Evolutionary conservation across 306 rosid genomes (phyloP).

Genomic region (Arachis hypogaea): DNA sequence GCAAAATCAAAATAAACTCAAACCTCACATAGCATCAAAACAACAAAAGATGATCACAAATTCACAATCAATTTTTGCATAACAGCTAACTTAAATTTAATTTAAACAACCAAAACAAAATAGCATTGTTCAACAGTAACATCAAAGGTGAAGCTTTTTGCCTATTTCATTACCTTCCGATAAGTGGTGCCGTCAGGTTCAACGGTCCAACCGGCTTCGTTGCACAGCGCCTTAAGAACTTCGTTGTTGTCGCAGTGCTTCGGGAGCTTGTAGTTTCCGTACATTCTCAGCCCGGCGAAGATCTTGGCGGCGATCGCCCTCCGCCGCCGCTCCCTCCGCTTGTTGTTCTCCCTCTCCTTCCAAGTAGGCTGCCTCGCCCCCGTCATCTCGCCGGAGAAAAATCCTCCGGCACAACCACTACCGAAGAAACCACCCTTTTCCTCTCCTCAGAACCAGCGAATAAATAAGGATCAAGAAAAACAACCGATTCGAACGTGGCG

Average conservation of each 20-base stretch:
- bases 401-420: slow-evolving; percentile 11
- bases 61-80: background rate
- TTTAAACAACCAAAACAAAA: background rate
- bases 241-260: slow-evolving; percentile 97
- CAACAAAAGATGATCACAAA: background rate
- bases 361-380: slow-evolving; percentile 82
- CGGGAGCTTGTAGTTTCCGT: slow-evolving; percentile 86
- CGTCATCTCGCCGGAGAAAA: slow-evolving; percentile 13
- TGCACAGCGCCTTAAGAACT: slow-evolving; percentile 90
- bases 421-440: background rate
- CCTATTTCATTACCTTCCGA: slow-evolving; percentile 60
- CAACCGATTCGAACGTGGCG: background rate
- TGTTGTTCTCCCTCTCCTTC: slow-evolving; percentile 95
- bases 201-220: slow-evolving; percentile 88
- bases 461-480: background rate
- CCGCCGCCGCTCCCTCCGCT: slow-evolving; percentile 75
- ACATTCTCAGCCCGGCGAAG: slow-evolving; percentile 79
- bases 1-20: background rate
- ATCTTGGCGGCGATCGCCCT: slow-evolving; percentile 90
- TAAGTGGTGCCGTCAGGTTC: slow-evolving; percentile 90
- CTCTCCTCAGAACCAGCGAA: background rate
- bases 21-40: slow-evolving; percentile 38
- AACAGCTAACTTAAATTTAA: background rate
- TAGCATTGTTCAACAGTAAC: background rate
- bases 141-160: too few species aligned